These are phyloP conservation scores for Pseudogymnoascus sp. DNA, from an alignment of 2,329 filamentous ascomycete species.

Conservation along the genomic window DNA sequence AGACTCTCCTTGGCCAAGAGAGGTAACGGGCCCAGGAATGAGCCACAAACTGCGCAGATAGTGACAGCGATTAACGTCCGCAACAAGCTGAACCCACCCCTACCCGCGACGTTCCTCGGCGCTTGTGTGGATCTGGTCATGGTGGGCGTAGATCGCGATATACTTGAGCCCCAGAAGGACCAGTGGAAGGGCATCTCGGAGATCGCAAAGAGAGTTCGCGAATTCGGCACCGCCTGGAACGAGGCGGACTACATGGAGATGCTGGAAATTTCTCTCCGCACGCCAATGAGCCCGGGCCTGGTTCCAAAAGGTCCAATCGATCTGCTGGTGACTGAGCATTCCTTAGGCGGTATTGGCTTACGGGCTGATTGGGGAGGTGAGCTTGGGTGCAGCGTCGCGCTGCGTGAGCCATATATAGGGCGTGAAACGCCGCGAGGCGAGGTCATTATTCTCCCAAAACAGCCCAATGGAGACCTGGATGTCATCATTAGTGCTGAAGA, in stretches of 20 bases:
- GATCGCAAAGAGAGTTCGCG: background rate
- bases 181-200: background rate
- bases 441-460: background rate
- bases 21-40: background rate
- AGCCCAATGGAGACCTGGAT: background rate
- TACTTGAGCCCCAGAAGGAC: background rate
- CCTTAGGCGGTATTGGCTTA: background rate
- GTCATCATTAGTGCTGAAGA: conserved; percentile 1
- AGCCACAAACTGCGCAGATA: background rate
- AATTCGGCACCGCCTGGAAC: background rate
- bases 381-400: background rate
- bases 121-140: background rate
- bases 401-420: conserved; percentile 1
- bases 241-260: background rate
- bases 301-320: background rate
- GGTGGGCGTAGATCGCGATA: background rate
- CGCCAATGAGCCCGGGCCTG: background rate
- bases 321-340: background rate
- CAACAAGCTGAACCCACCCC: background rate
- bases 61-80: background rate
- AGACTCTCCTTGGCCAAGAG: background rate
- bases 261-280: background rate
- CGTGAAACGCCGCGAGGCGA: background rate
- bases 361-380: background rate
- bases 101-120: background rate